phyloP scores from a whole-genome alignment of 2,329 filamentous ascomycete genomes.

The Diaporthe destruens region DNA sequence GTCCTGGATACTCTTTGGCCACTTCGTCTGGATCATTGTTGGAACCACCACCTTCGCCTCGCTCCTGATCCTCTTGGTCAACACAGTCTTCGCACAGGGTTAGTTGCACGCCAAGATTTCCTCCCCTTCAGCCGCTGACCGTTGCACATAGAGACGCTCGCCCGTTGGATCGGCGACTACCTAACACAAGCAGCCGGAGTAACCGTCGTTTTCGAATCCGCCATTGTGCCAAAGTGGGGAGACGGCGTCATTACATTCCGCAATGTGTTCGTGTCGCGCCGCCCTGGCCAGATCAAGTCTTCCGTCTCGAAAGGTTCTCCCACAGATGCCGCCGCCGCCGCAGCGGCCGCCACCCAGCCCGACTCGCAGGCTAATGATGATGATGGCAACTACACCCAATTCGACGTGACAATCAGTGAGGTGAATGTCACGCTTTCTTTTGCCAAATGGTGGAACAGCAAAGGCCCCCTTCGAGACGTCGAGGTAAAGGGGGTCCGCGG shows the following conservation, averaged over 20 bases:
- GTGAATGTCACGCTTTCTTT: slow-evolving; percentile 98
- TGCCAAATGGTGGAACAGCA: slow-evolving; percentile 99
- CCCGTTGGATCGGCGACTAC: slow-evolving; percentile 94
- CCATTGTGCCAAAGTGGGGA: slow-evolving; percentile 95
- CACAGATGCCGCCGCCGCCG: slow-evolving; percentile 84
- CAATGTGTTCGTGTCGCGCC: slow-evolving; percentile 94
- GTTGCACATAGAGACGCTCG: slow-evolving; percentile 79
- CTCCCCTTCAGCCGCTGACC: slow-evolving; percentile 35
- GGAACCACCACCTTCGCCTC: slow-evolving; percentile 99
- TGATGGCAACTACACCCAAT: slow-evolving; percentile 97
- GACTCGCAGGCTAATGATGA: slow-evolving; percentile 68
- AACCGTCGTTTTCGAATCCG: slow-evolving; percentile 96
- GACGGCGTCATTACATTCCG: slow-evolving; percentile 96
- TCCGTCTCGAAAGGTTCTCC: slow-evolving; percentile 95
- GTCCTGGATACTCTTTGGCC: slow-evolving; percentile 94
- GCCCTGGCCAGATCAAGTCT: slow-evolving; percentile 84
- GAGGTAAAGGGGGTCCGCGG: slow-evolving; percentile 94
- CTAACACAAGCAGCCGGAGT: slow-evolving; percentile 93
- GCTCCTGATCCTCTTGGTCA: slow-evolving; percentile 88
- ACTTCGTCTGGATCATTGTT: slow-evolving; percentile 94
- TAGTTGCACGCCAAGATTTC: slow-evolving; percentile 47
- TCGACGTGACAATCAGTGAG: slow-evolving; percentile 93
- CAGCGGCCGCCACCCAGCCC: slow-evolving; percentile 72
- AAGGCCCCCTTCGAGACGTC: slow-evolving; percentile 89
- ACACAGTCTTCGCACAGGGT: slow-evolving; percentile 96